Base-by-base conservation (phyloP, 2,329 filamentous ascomycete genomes). In the Penicillium glabrum region DNA sequence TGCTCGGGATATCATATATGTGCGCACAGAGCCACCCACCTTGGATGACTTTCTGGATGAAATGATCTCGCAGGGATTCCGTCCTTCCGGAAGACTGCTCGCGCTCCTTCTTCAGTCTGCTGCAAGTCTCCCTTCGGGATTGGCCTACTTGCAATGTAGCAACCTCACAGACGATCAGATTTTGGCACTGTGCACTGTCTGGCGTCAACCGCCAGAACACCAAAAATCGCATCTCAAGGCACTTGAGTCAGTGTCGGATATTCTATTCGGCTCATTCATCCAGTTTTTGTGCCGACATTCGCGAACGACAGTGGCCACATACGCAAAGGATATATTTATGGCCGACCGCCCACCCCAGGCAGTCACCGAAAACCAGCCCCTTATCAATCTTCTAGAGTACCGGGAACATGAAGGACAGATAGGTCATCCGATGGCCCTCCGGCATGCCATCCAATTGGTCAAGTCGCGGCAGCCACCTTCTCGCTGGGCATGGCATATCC, bases 1-100 rank as follows among this genome's bases (percentile, higher is more conserved):
- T 29, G 80, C 83, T 6, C 77, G 83, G 31, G 81, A 87, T 61
- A 71, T 82, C 47, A 82, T 85, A 1, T 86, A 86, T 67, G 78
- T 86, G 11, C 77, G 77, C 26, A 79, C 79, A 14, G 75, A 81
- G 43, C 78, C 83, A 14, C 85, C 85, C 6, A 77, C 76, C 0
- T 64, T 82, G 19, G 74, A 80, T n/a, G 73, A 79, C 11, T 77
- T 88, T 33, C 77, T 82, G 44, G 62, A 77, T 19, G 71, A 80
- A 43, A 84, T 87, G 77, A 64, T 73, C 26, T 71, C 67, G 1
- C 72, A 78, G 35, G 73, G 75, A 3, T 64, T 86, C 23, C 68
- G 65, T 8, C 77, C 82, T 10, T 69, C 71, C 3, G 71, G 68
- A 2, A 72, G 72, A 39, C 74, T 82, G 11, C 67, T 87, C 10